Evolutionary conservation across 2,329 filamentous ascomycete genomes (phyloP).

Genomic region (Cercospora berteroae): DNA sequence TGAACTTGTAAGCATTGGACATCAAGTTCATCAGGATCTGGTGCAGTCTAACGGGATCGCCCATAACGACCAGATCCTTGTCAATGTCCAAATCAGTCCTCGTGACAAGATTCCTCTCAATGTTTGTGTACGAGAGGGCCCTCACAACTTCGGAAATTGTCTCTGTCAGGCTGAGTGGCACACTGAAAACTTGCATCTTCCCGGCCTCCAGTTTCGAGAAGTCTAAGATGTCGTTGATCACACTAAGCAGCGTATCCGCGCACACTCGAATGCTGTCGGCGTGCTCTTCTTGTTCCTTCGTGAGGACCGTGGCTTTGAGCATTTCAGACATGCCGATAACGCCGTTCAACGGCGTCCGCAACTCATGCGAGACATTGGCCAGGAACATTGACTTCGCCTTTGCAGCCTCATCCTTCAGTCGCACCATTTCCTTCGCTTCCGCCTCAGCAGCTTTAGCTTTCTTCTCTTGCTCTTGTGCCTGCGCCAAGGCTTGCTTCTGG

Average conservation of each 20-base stretch:
- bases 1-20: constrained; percentile 92
- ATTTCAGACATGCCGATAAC: constrained; percentile 61
- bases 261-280: constrained; percentile 65
- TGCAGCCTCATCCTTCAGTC: constrained; percentile 77
- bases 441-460: constrained; percentile 76
- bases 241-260: constrained; percentile 54
- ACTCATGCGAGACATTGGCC: constrained; percentile 57
- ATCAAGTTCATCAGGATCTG: constrained; percentile 72
- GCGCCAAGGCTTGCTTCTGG: constrained; percentile 69
- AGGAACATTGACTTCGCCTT: constrained; percentile 79
- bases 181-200: constrained; percentile 60
- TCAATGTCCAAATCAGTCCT: constrained; percentile 57
- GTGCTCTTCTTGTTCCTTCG: constrained; percentile 60
- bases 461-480: constrained; percentile 69
- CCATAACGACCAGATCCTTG: constrained; percentile 53
- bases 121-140: constrained; percentile 62
- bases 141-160: constrained; percentile 64
- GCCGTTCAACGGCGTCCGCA: constrained; percentile 57
- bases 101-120: constrained; percentile 59
- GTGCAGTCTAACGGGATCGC: constrained; percentile 52
- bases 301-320: constrained; percentile 57
- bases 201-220: constrained; percentile 55
- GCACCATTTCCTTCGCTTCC: constrained; percentile 73
- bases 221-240: constrained; percentile 55
- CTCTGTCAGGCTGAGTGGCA: constrained; percentile 52